Evolutionary conservation across 768 basidiomycete species (phyloP).

Genomic region (Suillus occidentalis): DNA sequence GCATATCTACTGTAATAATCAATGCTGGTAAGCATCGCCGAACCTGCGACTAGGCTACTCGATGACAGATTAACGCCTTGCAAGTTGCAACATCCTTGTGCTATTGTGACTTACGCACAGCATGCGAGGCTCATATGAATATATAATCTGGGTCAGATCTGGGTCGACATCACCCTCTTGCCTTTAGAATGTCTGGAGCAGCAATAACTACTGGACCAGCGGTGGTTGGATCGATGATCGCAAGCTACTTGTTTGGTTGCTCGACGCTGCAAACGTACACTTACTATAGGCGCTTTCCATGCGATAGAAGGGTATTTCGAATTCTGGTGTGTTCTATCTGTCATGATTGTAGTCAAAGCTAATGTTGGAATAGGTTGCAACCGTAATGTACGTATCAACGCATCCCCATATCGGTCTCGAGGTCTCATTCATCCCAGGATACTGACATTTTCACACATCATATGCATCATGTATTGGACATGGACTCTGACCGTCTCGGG

Average conservation of each 20-base stretch:
- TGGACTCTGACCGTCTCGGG: conserved; percentile 4
- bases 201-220: conserved; percentile 10
- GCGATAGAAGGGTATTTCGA: conserved; percentile 2
- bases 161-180: not conserved
- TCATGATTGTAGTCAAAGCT: not conserved
- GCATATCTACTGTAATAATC: too few species aligned
- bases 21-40: too few species aligned
- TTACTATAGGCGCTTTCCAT: conserved; percentile 7
- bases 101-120: not conserved
- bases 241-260: conserved; percentile 11
- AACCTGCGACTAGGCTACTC: too few species aligned
- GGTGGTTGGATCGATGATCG: conserved; percentile 5
- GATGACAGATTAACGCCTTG: not conserved
- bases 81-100: not conserved
- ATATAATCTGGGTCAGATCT: not conserved
- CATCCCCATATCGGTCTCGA: not conserved
- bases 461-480: conserved; percentile 8
- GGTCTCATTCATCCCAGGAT: not conserved
- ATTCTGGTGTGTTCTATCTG: conserved; percentile 2
- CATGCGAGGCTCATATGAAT: not conserved
- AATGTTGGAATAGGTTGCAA: conserved; percentile 3
- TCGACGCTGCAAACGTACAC: conserved; percentile 7
- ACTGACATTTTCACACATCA: conserved; percentile 2
- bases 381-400: not conserved
- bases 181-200: not conserved